These are phyloP conservation scores for Brasilioporus rufonigricans DNA, from an alignment of 768 basidiomycete genomes.

Conservation along the genomic window DNA sequence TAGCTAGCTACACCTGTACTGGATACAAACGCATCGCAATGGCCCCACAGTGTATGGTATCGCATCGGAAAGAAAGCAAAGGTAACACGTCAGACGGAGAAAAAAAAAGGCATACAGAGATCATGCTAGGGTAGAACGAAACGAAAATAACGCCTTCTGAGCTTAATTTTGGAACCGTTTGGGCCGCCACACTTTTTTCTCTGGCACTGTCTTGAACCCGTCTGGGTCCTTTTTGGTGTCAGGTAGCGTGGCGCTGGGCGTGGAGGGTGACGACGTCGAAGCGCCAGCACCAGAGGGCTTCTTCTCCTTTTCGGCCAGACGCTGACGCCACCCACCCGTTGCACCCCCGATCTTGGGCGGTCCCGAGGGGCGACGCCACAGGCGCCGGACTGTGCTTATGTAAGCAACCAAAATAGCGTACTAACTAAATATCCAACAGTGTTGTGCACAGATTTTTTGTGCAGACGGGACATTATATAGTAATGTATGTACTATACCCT, in stretches of 20 bases:
- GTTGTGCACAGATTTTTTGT: no score
- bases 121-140: background rate
- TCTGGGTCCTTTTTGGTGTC: slow-evolving; percentile 57
- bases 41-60: slow-evolving; percentile 9
- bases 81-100: background rate
- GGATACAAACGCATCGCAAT: slow-evolving; percentile 3
- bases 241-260: slow-evolving; percentile 30
- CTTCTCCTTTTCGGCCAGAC: slow-evolving; percentile 15
- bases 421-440: no score
- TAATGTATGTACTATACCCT: no score
- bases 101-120: background rate
- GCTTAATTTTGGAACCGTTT: slow-evolving; percentile 12
- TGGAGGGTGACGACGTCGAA: slow-evolving; percentile 9
- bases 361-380: slow-evolving; percentile 22
- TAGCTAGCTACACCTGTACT: slow-evolving; percentile 11
- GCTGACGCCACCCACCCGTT: slow-evolving; percentile 54
- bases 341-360: slow-evolving; percentile 38
- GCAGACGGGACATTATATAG: no score
- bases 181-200: slow-evolving; percentile 26
- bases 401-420: no score
- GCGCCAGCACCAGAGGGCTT: background rate
- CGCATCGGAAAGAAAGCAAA: slow-evolving; percentile 5
- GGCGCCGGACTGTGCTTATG: no score
- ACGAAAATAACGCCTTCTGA: no score
- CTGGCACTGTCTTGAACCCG: slow-evolving; percentile 64